phyloP scores from a whole-genome alignment of 108 stramenopile genomes.

The Cafeteria roenbergensis region DNA sequence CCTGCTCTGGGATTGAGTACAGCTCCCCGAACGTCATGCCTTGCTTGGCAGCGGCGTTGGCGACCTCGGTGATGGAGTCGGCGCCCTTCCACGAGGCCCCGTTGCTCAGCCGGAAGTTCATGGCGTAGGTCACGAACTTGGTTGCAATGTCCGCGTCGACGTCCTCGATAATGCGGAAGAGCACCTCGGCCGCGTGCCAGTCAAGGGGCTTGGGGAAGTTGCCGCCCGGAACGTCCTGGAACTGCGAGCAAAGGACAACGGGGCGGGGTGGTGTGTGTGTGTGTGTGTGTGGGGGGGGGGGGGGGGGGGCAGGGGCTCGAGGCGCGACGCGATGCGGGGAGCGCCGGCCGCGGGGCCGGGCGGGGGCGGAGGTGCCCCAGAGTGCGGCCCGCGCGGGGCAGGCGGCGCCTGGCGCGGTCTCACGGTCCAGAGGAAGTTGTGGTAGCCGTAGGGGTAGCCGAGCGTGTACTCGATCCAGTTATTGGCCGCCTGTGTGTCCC shows the following conservation, averaged over 20 bases:
- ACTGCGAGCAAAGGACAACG: no score
- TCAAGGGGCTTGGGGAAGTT: not conserved
- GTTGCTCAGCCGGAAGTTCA: not conserved
- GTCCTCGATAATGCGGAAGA: not conserved
- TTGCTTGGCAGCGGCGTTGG: no score
- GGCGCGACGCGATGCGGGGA: no score
- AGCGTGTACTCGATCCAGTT: not conserved
- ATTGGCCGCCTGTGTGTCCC: not conserved
- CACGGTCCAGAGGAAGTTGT: not conserved
- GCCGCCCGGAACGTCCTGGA: not conserved
- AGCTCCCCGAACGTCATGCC: not conserved
- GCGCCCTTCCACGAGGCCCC: not conserved
- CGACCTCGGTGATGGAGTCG: not conserved
- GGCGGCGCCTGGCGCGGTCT: no score
- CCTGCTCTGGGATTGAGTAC: not conserved
- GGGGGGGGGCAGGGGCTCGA: no score
- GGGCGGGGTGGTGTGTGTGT: no score
- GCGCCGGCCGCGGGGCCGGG: no score
- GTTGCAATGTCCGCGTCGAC: not conserved
- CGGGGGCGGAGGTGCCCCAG: no score
- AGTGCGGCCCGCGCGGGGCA: no score
- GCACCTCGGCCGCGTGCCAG: not conserved
- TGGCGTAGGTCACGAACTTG: not conserved
- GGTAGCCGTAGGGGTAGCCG: not conserved
- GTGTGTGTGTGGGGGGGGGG: no score